Conservation (phyloP, 805 yeast species). For the Millerozyma miso region DNA sequence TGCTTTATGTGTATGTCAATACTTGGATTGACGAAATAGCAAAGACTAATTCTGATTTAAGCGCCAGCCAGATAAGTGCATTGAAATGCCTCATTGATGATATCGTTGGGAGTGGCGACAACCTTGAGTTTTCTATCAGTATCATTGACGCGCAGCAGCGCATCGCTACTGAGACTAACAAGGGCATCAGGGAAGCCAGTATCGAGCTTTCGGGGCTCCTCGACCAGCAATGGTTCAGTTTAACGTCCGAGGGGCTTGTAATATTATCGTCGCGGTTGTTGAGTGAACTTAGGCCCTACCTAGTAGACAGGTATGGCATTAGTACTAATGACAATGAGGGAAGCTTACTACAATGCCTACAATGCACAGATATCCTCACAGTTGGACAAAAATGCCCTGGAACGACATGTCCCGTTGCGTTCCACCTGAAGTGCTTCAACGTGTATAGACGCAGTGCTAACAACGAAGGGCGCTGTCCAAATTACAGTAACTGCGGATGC, state of each 20-base stretch:
- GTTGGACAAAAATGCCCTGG: constrained; percentile 43
- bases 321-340: constrained; percentile 22
- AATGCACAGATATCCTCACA: constrained; percentile 52
- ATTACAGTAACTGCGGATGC: background rate
- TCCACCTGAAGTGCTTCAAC: constrained; percentile 47
- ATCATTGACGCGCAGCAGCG: constrained; percentile 32
- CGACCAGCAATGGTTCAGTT: constrained; percentile 52
- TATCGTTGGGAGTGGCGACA: constrained; percentile 30
- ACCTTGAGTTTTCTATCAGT: constrained; percentile 30
- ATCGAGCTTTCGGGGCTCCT: constrained; percentile 36
- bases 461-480: constrained; percentile 1
- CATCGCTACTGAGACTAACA: constrained; percentile 19
- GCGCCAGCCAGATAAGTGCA: constrained; percentile 37
- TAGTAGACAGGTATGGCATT: constrained; percentile 43
- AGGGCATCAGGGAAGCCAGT: constrained; percentile 34
- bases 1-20: constrained; percentile 39
- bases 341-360: constrained; percentile 41
- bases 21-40: constrained; percentile 35
- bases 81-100: constrained; percentile 45
- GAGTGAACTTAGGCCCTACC: constrained; percentile 44
- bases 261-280: constrained; percentile 38
- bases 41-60: constrained; percentile 32
- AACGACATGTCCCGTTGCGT: constrained; percentile 31
- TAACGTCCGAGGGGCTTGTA: constrained; percentile 27
- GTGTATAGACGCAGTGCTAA: constrained; percentile 24